These are phyloP conservation scores for Aspergillus affinis DNA, from an alignment of 495 filamentous ascomycete genomes.

Conservation along the genomic window DNA sequence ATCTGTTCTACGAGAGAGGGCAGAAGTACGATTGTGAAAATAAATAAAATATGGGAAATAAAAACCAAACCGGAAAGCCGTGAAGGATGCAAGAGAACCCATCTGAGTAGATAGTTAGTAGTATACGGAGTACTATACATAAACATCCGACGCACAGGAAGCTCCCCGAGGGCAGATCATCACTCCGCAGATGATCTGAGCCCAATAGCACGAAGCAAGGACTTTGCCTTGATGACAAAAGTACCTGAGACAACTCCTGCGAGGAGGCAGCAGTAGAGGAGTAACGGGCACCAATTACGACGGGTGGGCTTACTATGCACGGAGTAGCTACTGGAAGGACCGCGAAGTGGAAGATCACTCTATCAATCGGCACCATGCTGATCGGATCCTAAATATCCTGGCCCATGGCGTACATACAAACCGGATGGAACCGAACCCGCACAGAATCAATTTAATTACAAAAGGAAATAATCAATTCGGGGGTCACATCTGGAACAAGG, in stretches of 20 bases:
- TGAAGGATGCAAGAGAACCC: neutral
- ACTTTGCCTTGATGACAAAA: conserved; percentile 15
- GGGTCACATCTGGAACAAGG: neutral
- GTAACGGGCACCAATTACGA: neutral
- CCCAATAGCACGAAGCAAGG: conserved; percentile 45
- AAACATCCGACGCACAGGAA: conserved; percentile 25
- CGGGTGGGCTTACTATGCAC: neutral
- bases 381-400: neutral
- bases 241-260: conserved; percentile 26
- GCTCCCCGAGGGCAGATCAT: conserved; percentile 20
- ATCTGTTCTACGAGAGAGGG: neutral
- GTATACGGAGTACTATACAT: conserved; percentile 21
- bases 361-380: neutral
- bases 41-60: conserved; percentile 1
- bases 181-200: conserved; percentile 19
- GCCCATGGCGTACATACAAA: neutral
- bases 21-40: conserved; percentile 13
- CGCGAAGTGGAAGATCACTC: too few species aligned
- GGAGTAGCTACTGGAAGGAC: too few species aligned
- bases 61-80: neutral
- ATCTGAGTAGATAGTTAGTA: conserved; percentile 3
- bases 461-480: too few species aligned
- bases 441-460: conserved; percentile 4
- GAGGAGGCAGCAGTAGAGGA: conserved; percentile 20
- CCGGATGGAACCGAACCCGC: conserved; percentile 11